These are phyloP conservation scores for Solanum gracilifrons DNA, from an alignment of 257 asterid species.

Conservation along the genomic window DNA sequence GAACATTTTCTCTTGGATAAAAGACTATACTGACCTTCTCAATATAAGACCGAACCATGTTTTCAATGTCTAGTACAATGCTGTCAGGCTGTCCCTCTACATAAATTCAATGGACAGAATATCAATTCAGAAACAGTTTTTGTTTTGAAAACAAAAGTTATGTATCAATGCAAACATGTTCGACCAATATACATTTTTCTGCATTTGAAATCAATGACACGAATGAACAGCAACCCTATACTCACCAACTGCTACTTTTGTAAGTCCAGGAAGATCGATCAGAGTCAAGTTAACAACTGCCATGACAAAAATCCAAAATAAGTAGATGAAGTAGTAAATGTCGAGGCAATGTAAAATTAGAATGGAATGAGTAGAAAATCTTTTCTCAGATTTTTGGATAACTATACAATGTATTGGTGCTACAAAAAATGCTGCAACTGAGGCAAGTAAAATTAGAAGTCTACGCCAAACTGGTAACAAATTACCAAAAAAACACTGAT, in stretches of 20 bases:
- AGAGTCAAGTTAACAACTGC: conserved; percentile 93
- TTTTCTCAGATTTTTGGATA: not conserved
- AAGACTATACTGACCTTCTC: conserved; percentile 56
- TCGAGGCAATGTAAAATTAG: not conserved
- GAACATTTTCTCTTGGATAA: not conserved
- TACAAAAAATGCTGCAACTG: not conserved
- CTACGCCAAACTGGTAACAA: not conserved
- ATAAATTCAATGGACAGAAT: conserved; percentile 2
- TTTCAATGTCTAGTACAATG: conserved; percentile 80
- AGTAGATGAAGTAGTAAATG: not conserved
- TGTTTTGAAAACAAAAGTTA: not conserved
- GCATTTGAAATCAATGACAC: not conserved
- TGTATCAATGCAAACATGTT: not conserved
- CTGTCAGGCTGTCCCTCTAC: conserved; percentile 95
- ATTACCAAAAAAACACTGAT: not conserved
- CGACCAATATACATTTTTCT: not conserved
- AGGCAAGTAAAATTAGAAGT: not conserved
- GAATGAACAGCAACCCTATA: not conserved
- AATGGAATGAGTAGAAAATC: not conserved
- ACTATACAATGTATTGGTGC: not conserved
- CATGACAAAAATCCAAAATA: conserved; percentile 2
- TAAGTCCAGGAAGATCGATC: conserved; percentile 96
- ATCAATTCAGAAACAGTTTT: not conserved
- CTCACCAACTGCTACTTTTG: conserved; percentile 98
- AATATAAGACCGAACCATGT: conserved; percentile 88